Base-by-base conservation (phyloP, 257 asterid genomes). In the Echium plantagineum region DNA sequence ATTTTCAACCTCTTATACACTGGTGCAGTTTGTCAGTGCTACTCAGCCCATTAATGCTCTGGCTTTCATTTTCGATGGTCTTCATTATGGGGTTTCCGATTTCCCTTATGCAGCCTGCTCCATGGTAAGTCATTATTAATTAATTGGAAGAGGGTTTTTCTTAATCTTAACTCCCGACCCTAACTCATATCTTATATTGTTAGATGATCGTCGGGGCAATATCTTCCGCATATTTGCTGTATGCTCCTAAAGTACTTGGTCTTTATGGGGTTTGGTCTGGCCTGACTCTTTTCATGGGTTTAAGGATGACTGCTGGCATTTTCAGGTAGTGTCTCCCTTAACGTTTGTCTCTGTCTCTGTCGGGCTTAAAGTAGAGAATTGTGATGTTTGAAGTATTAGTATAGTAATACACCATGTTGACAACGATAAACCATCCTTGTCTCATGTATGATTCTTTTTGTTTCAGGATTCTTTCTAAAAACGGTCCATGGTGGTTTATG, bases 401-500 rank as follows among this genome's bases (percentile, higher is more conserved):
- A 12, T 52, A 52, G 7, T 52, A 20, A 18, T 52, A 1, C 21
- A 18, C 56, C 56, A 4, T 18, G 30, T 51, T 15, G 28, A 28
- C 32, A 6, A n/a, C n/a, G n/a, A n/a, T n/a, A n/a, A 24, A 24
- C 26, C 26, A 24, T 1, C 26, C 26, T 24, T 3, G 26, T 24
- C 26, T 1, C 3, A 3, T 24, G 26, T 28, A 28, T 28, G 32
- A 28, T 28, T 28, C 32, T 3, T 51, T 52, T 6, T 66, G 9
- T 71, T 73, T 49, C 81, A 91, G 98, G 75, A 69, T 91, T 62
- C 62, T 75, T 64, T 80, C 86, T 12, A 74, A 61, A 63, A 71
- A 32, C 35, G 83, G 96, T 57, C 98, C 98, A 2, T 91, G 98
- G 98, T 91, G 98, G 98, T 91, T 91, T 75, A 76, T 91, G 71